Evolutionary conservation across 768 basidiomycete species (phyloP).

Genomic region (Holtermanniella nyarrowii): DNA sequence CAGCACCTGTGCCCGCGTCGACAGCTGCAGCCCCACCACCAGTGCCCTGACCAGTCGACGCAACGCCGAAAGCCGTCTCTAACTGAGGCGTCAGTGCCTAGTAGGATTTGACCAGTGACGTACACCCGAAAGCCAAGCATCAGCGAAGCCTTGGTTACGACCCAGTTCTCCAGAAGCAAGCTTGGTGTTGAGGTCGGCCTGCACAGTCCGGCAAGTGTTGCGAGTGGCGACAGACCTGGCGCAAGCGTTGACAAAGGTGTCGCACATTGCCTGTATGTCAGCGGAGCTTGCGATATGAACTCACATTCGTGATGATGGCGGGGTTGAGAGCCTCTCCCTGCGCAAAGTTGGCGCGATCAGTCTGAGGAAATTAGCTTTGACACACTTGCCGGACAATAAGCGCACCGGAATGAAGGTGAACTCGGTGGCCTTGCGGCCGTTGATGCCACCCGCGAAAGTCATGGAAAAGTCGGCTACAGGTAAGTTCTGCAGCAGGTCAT

Average conservation of each 20-base stretch:
- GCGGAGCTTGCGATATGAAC: not conserved
- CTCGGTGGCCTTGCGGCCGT: conserved; percentile 13
- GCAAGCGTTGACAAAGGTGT: conserved; percentile 30
- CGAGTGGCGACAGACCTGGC: conserved; percentile 18
- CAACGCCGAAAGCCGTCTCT: conserved; percentile 19
- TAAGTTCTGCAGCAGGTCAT: no score
- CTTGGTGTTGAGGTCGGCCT: conserved; percentile 10
- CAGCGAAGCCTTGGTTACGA: conserved; percentile 19
- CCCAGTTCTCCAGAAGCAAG: conserved; percentile 9
- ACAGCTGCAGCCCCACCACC: conserved; percentile 2
- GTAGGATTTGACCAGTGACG: not conserved
- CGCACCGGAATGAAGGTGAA: conserved; percentile 17
- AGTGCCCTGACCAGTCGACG: conserved; percentile 11
- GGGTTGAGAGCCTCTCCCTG: conserved; percentile 28
- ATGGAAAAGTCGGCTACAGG: conserved; percentile 17
- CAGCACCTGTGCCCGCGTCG: not conserved
- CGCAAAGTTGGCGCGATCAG: conserved; percentile 19
- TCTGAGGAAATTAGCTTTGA: not conserved
- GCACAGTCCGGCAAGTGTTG: conserved; percentile 18
- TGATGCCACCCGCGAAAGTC: conserved; percentile 16
- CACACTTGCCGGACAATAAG: not conserved
- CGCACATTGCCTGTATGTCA: conserved; percentile 16
- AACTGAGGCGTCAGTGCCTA: conserved; percentile 10
- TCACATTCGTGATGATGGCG: conserved; percentile 9
- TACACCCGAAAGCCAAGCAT: conserved; percentile 22